A percentile compares a stretch with the other conserved stretches of the same genome.
Evolutionary conservation across 805 yeast species (phyloP).

Genomic region (Saccharomycopsis fibuligera): DNA sequence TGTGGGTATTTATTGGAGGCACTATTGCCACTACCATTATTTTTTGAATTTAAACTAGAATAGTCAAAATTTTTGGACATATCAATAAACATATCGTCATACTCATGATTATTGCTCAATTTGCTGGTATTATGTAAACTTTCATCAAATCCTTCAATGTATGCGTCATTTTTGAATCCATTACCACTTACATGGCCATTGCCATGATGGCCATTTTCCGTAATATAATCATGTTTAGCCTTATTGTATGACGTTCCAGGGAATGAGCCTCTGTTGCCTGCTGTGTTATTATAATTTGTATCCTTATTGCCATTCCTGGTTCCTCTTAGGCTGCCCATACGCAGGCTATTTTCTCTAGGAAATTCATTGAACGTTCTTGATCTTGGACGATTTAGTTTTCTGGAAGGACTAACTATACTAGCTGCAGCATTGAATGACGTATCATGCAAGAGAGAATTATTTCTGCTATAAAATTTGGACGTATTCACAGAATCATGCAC

Average conservation of each 20-base stretch:
- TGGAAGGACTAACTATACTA: background rate
- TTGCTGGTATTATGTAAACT: background rate
- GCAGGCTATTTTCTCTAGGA: no score
- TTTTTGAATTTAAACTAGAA: background rate
- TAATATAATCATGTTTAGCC: background rate
- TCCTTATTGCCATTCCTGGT: no score
- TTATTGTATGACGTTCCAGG: slow-evolving; percentile 4
- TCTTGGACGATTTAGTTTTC: background rate
- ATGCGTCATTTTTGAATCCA: background rate
- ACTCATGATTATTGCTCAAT: background rate
- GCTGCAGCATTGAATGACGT: no score
- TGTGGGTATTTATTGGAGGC: background rate
- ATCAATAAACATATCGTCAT: background rate
- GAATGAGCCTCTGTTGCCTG: slow-evolving; percentile 1
- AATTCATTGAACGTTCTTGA: background rate
- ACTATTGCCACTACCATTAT: background rate
- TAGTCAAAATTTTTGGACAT: background rate
- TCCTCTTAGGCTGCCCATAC: no score
- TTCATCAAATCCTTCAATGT: slow-evolving; percentile 11
- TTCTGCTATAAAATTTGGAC: no score
- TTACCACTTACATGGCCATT: no score
- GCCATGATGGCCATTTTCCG: no score
- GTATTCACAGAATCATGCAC: no score
- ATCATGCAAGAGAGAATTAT: no score
- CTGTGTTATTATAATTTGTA: background rate